phyloP scores from a whole-genome alignment of 179 eudicot genomes.

The Silene vulgaris region DNA sequence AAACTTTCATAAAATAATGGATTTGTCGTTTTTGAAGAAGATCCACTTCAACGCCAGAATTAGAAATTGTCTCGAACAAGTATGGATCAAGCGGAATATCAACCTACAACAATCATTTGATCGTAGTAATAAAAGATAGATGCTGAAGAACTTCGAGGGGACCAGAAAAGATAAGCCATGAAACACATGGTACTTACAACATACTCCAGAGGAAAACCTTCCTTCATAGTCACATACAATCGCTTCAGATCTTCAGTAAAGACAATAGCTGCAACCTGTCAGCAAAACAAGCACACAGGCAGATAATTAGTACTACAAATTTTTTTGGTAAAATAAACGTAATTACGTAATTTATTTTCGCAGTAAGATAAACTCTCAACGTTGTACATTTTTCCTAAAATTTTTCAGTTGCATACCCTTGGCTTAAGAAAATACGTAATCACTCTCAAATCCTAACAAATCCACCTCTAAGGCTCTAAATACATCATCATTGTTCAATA shows the following conservation, averaged over 20 bases:
- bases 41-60: slow-evolving; percentile 87
- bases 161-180: slow-evolving; percentile 17
- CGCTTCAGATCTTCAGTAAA: slow-evolving; percentile 89
- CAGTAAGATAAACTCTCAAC: too few species aligned
- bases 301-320: neutral
- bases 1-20: slow-evolving; percentile 68
- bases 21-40: slow-evolving; percentile 79
- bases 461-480: too few species aligned
- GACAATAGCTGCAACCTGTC: slow-evolving; percentile 89
- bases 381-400: too few species aligned
- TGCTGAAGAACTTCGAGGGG: slow-evolving; percentile 17
- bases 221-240: slow-evolving; percentile 83
- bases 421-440: too few species aligned
- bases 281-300: slow-evolving; percentile 14
- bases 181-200: slow-evolving; percentile 43
- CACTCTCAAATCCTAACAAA: too few species aligned
- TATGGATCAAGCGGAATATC: slow-evolving; percentile 94
- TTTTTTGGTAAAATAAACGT: neutral
- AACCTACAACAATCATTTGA: slow-evolving; percentile 45
- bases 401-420: too few species aligned
- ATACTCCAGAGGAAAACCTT: slow-evolving; percentile 91
- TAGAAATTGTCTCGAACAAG: slow-evolving; percentile 77
- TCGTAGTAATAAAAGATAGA: neutral
- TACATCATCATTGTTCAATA: too few species aligned
- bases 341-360: too few species aligned